These are phyloP conservation scores for Aspergillaceae sp. DNA, from an alignment of 2,329 filamentous ascomycete species.

Conservation along the genomic window DNA sequence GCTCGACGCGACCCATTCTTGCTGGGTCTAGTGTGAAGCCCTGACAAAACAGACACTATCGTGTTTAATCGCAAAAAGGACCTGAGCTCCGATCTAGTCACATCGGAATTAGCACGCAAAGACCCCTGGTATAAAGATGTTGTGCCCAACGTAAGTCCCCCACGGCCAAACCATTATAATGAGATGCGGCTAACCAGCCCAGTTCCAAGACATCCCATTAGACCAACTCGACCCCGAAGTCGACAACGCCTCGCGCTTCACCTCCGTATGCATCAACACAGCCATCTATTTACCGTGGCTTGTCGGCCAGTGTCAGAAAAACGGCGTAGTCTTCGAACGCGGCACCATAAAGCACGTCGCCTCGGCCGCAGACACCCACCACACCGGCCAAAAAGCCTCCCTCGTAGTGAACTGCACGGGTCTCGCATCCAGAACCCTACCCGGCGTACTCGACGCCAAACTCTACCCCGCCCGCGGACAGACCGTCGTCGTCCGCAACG, in stretches of 20 bases:
- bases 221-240: constrained; percentile 54
- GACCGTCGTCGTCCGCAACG: constrained; percentile 73
- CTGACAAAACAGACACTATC: constrained; percentile 34
- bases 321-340: constrained; percentile 61
- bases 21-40: not conserved
- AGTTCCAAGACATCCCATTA: constrained; percentile 55
- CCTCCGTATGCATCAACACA: constrained; percentile 84
- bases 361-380: constrained; percentile 57
- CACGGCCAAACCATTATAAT: not conserved
- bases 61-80: constrained; percentile 59
- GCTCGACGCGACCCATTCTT: not conserved
- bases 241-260: constrained; percentile 67
- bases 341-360: constrained; percentile 59
- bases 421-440: constrained; percentile 63
- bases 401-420: constrained; percentile 81
- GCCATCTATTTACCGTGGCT: constrained; percentile 83
- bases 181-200: not conserved
- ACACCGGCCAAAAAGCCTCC: constrained; percentile 50
- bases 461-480: constrained; percentile 75
- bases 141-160: constrained; percentile 53
- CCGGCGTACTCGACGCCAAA: constrained; percentile 67
- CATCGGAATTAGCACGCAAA: constrained; percentile 57
- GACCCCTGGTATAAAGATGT: constrained; percentile 67
- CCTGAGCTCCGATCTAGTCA: constrained; percentile 47
- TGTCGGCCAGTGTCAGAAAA: constrained; percentile 65